These are phyloP conservation scores for Ulmus americana DNA, from an alignment of 331 rosid genomes.

Conservation along the genomic window DNA sequence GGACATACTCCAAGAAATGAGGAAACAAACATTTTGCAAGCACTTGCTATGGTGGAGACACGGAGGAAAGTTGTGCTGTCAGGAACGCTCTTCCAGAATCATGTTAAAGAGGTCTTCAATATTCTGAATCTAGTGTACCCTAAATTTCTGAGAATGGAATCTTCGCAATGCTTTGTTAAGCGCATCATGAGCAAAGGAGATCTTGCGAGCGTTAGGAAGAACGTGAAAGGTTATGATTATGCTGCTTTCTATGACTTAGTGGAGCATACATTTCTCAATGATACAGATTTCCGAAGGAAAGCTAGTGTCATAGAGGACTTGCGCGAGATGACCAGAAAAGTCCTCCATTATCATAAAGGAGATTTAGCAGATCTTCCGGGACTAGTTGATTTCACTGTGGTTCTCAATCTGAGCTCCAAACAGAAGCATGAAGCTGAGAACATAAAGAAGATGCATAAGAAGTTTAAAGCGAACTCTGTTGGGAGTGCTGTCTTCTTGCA, in stretches of 20 bases:
- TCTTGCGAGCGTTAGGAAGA: conserved; percentile 43
- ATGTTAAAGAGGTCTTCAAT: conserved; percentile 83
- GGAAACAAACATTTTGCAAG: conserved; percentile 66
- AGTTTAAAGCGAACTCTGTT: conserved; percentile 62
- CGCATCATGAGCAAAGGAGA: conserved; percentile 68
- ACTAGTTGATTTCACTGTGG: conserved; percentile 67
- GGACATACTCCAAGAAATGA: conserved; percentile 95
- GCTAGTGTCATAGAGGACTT: conserved; percentile 69
- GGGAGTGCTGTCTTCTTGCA: conserved; percentile 84
- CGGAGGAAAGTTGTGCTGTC: conserved; percentile 82
- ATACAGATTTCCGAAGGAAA: conserved; percentile 67
- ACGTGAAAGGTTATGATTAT: conserved; percentile 20
- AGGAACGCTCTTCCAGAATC: conserved; percentile 86
- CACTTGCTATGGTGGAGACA: conserved; percentile 71
- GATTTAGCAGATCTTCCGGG: conserved; percentile 95
- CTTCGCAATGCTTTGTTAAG: conserved; percentile 57
- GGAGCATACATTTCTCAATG: conserved; percentile 76
- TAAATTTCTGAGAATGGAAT: conserved; percentile 56
- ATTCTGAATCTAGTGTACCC: conserved; percentile 80
- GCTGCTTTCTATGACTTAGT: conserved; percentile 54
- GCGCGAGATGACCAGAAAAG: conserved; percentile 85
- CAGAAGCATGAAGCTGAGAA: conserved; percentile 55
- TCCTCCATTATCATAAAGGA: conserved; percentile 82
- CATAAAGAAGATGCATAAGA: conserved; percentile 49
- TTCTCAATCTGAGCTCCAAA: conserved; percentile 52